Conservation (phyloP, 2,329 filamentous ascomycete species). For the Colletotrichum karsti region DNA sequence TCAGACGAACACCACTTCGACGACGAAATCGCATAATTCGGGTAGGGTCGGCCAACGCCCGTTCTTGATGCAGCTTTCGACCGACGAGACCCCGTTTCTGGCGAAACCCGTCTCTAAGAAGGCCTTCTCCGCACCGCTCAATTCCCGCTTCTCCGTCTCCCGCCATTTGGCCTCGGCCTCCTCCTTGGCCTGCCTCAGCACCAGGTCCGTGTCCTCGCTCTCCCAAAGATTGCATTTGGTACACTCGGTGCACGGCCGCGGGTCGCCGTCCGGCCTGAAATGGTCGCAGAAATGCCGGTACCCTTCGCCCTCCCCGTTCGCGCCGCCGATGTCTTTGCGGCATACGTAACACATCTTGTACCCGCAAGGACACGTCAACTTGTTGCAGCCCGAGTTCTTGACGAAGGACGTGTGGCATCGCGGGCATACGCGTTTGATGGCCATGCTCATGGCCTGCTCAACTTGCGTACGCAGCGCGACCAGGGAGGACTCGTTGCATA, state of each 20-base stretch:
- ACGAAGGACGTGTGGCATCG: conserved; percentile 92
- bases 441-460: conserved; percentile 91
- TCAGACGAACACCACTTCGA: conserved; percentile 53
- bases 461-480: conserved; percentile 87
- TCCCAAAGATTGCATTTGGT: conserved; percentile 83
- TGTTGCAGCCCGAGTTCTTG: conserved; percentile 95
- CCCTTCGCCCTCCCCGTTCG: conserved; percentile 64
- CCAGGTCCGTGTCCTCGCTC: conserved; percentile 75
- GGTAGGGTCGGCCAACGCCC: conserved; percentile 47
- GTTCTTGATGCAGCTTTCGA: conserved; percentile 42
- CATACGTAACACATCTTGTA: conserved; percentile 99
- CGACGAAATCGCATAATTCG: conserved; percentile 55
- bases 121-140: conserved; percentile 63
- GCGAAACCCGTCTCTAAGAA: conserved; percentile 65
- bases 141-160: conserved; percentile 66
- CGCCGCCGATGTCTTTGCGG: conserved; percentile 73
- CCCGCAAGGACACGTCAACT: conserved; percentile 92
- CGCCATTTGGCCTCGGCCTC: conserved; percentile 78
- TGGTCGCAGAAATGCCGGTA: conserved; percentile 97
- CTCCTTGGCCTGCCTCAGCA: conserved; percentile 73
- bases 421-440: conserved; percentile 94
- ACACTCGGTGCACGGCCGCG: conserved; percentile 78
- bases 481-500: conserved; percentile 86
- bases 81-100: conserved; percentile 31
- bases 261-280: conserved; percentile 83